Conservation (phyloP, 2,329 filamentous ascomycete genomes). For the Xylaria sp. region DNA sequence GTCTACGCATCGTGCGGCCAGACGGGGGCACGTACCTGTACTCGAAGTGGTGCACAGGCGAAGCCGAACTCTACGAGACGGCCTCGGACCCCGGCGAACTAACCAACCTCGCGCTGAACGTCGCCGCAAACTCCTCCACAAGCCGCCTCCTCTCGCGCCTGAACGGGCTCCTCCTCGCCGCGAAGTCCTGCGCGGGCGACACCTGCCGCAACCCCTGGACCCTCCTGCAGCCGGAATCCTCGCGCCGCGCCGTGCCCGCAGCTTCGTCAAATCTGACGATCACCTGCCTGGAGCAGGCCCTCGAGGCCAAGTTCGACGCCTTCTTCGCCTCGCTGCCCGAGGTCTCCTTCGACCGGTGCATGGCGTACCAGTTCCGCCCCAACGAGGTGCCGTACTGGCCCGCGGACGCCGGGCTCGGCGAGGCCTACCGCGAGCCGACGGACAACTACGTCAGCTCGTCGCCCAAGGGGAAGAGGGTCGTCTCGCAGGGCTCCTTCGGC, state of each 20-base stretch:
- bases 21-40: conserved; percentile 31
- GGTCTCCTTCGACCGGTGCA: conserved; percentile 29
- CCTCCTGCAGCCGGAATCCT: conserved; percentile 35
- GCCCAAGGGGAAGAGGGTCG: conserved; percentile 20
- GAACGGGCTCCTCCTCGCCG: conserved; percentile 31
- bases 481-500: conserved; percentile 25
- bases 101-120: conserved; percentile 27
- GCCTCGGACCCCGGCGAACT: conserved; percentile 33
- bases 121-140: conserved; percentile 39
- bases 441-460: conserved; percentile 32
- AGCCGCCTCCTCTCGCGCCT: conserved; percentile 33
- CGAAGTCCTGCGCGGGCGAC: conserved; percentile 34
- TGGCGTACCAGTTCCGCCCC: conserved; percentile 27
- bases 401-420: conserved; percentile 21
- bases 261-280: conserved; percentile 25
- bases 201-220: conserved; percentile 37
- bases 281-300: conserved; percentile 34
- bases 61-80: conserved; percentile 37
- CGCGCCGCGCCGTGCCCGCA: conserved; percentile 13
- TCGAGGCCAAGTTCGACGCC: conserved; percentile 33
- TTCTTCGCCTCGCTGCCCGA: conserved; percentile 32
- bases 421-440: conserved; percentile 32
- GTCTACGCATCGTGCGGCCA: conserved; percentile 32
- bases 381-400: conserved; percentile 38
- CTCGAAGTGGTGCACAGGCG: conserved; percentile 35